phyloP scores from a whole-genome alignment of 176 grass and related monocot species.

The Zoysia japonica region DNA sequence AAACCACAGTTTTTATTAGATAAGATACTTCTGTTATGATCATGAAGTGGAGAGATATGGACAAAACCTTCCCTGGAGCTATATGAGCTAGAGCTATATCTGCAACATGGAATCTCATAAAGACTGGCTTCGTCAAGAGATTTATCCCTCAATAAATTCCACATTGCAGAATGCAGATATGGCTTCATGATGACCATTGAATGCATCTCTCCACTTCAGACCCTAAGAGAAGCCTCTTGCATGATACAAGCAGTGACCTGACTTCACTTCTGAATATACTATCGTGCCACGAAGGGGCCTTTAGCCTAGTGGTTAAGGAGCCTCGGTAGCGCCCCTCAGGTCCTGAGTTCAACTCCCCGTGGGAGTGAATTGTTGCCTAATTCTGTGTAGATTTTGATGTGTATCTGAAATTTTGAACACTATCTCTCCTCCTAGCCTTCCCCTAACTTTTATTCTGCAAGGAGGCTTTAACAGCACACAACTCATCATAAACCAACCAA shows the following conservation, averaged over 20 bases:
- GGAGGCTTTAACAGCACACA: not conserved
- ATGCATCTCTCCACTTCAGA: not conserved
- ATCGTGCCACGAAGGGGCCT: not conserved
- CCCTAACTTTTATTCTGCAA: not conserved
- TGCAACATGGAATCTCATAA: not conserved
- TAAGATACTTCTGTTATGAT: not conserved
- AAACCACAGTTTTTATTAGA: not conserved
- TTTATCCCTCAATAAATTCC: not conserved
- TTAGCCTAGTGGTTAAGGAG: too few species aligned
- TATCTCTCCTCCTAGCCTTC: not conserved
- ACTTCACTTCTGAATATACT: not conserved
- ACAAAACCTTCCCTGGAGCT: not conserved
- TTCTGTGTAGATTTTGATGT: not conserved
- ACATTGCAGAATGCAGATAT: not conserved
- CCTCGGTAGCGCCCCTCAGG: too few species aligned
- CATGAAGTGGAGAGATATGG: not conserved
- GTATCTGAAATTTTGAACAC: not conserved
- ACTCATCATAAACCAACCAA: not conserved
- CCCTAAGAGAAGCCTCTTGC: not conserved
- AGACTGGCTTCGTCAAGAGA: not conserved
- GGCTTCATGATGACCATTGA: not conserved
- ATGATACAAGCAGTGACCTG: not conserved
- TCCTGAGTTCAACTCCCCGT: too few species aligned
- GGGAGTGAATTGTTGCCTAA: not conserved
- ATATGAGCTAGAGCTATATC: too few species aligned